These are phyloP conservation scores for Zarea fungicola DNA, from an alignment of 2,329 filamentous ascomycete genomes.

Conservation along the genomic window DNA sequence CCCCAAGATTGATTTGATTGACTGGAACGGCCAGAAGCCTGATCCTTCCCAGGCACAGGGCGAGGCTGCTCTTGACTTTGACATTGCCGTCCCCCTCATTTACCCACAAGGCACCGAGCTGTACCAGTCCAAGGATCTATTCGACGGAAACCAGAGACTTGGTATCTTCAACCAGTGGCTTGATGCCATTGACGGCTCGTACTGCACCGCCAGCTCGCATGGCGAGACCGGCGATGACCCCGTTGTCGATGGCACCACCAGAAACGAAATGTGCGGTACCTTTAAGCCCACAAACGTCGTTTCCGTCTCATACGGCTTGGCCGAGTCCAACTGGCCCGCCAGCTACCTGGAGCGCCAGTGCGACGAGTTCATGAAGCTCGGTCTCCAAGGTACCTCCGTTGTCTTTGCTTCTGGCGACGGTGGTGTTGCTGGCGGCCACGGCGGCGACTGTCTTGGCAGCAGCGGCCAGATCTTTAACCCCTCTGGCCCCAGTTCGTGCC, in stretches of 20 bases:
- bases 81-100: slow-evolving; percentile 43
- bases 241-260: background rate
- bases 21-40: slow-evolving; percentile 21
- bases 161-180: slow-evolving; percentile 27
- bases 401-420: slow-evolving; percentile 37
- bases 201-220: slow-evolving; percentile 42
- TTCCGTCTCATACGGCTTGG: slow-evolving; percentile 41
- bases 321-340: slow-evolving; percentile 40
- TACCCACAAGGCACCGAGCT: slow-evolving; percentile 44
- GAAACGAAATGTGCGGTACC: slow-evolving; percentile 18
- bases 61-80: slow-evolving; percentile 45
- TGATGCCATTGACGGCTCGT: slow-evolving; percentile 41
- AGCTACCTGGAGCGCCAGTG: slow-evolving; percentile 41
- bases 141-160: background rate
- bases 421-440: slow-evolving; percentile 27
- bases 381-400: slow-evolving; percentile 35
- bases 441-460: slow-evolving; percentile 13
- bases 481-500: slow-evolving; percentile 34
- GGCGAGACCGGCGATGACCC: slow-evolving; percentile 12
- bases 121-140: slow-evolving; percentile 19
- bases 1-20: slow-evolving; percentile 25
- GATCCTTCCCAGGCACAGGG: slow-evolving; percentile 23
- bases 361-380: slow-evolving; percentile 42
- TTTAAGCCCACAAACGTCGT: slow-evolving; percentile 25
- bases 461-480: slow-evolving; percentile 23